These are phyloP conservation scores for Heritiera littoralis DNA, from an alignment of 345 rosid genomes.

Conservation along the genomic window DNA sequence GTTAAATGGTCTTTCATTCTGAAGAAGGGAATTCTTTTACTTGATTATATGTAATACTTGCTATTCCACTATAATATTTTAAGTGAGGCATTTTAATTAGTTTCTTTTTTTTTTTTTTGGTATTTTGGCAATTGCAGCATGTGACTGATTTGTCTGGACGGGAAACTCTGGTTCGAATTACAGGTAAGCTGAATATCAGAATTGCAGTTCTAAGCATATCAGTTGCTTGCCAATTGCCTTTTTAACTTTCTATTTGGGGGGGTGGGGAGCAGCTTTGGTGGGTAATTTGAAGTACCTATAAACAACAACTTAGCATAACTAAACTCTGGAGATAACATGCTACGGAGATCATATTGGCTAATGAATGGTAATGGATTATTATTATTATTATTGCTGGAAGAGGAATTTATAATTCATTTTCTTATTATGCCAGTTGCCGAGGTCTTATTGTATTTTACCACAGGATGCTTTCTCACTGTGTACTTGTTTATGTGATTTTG, in stretches of 20 bases:
- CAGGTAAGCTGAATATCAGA: background rate
- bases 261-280: too few species aligned
- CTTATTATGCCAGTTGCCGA: background rate
- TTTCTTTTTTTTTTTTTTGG: background rate
- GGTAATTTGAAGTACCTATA: background rate
- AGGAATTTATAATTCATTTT: background rate
- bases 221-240: too few species aligned
- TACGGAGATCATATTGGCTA: too few species aligned
- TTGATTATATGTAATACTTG: background rate
- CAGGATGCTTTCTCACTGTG: background rate
- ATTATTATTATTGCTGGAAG: background rate
- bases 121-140: conserved; percentile 46
- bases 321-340: background rate
- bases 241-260: too few species aligned
- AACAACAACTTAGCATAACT: background rate
- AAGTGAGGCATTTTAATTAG: background rate
- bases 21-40: background rate
- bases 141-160: conserved; percentile 88
- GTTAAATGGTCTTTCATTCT: conserved; percentile 17
- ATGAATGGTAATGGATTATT: background rate
- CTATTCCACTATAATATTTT: background rate
- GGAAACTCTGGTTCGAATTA: conserved; percentile 63
- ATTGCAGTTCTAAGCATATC: background rate
- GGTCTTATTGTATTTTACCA: background rate
- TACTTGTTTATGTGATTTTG: background rate